Evolutionary conservation across 257 asterid species (phyloP).

Genomic region (Jaltomata sinuosa): DNA sequence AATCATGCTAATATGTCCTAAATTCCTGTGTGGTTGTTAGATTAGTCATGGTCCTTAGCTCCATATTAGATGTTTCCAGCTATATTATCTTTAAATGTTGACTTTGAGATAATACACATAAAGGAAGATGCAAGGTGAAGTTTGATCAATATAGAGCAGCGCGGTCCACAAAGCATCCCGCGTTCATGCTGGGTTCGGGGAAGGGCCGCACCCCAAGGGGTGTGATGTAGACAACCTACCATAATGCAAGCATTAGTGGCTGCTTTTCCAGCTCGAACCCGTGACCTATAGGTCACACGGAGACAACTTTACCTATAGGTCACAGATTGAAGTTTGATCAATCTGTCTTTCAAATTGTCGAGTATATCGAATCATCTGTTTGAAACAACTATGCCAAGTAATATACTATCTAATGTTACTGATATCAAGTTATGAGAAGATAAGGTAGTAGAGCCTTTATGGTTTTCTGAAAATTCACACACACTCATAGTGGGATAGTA

Average conservation of each 20-base stretch:
- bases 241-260: neutral
- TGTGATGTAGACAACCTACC: neutral
- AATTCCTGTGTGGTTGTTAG: neutral
- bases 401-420: neutral
- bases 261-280: neutral
- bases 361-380: neutral
- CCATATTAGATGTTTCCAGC: neutral
- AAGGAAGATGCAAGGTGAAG: neutral
- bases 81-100: neutral
- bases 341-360: neutral
- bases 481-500: neutral
- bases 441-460: neutral
- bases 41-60: neutral
- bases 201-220: neutral
- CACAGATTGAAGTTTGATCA: neutral
- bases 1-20: neutral
- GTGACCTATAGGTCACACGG: neutral
- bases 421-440: neutral
- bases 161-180: neutral
- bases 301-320: neutral
- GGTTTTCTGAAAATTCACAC: neutral
- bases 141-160: neutral
- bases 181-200: neutral
- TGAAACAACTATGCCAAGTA: neutral
- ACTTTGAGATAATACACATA: neutral